Percentiles rank a stretch among this genome's conserved stretches.
These are phyloP conservation scores for Hygrocybe coccinea DNA, from an alignment of 768 basidiomycete genomes.

Conservation along the genomic window DNA sequence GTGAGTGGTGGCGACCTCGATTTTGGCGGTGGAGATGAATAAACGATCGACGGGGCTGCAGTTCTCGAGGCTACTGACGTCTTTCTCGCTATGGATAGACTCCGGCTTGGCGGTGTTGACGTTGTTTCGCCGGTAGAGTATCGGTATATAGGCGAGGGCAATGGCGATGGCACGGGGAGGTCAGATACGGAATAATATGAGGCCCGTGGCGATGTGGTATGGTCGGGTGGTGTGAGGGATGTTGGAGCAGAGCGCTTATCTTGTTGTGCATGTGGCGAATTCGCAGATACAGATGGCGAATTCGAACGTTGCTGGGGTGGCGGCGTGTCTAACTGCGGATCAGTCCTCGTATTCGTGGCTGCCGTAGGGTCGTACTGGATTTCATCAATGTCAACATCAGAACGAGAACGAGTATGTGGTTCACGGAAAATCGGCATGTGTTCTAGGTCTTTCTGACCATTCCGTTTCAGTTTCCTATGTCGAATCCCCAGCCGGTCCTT, in stretches of 20 bases:
- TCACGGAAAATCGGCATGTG: constrained; percentile 67
- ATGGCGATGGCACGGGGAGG: constrained; percentile 57
- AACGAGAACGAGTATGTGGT: constrained; percentile 58
- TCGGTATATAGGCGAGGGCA: constrained; percentile 48
- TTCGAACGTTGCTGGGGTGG: constrained; percentile 15
- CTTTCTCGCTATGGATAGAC: constrained; percentile 17
- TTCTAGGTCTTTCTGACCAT: constrained; percentile 42
- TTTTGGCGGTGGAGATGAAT: constrained; percentile 23
- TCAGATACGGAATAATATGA: constrained; percentile 73
- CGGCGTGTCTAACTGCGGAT: constrained; percentile 37
- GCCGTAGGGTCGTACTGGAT: constrained; percentile 47
- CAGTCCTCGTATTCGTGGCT: constrained; percentile 32
- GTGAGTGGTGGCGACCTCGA: constrained; percentile 12
- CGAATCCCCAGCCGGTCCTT: constrained; percentile 75
- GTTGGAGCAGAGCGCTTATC: neutral
- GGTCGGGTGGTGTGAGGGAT: constrained; percentile 13
- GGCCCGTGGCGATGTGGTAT: constrained; percentile 35
- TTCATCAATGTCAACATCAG: constrained; percentile 51
- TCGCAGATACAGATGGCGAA: constrained; percentile 6
- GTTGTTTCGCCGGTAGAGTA: constrained; percentile 44
- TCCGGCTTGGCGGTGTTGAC: constrained; percentile 39
- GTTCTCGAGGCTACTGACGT: neutral
- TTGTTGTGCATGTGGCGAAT: neutral
- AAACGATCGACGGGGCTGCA: neutral
- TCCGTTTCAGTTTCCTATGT: constrained; percentile 48